Evolutionary conservation across 164 flowering plant genomes (phyloP), one percentile per base, ranked within the genome.

Genomic region (Cinnamomum micranthum): DNA sequence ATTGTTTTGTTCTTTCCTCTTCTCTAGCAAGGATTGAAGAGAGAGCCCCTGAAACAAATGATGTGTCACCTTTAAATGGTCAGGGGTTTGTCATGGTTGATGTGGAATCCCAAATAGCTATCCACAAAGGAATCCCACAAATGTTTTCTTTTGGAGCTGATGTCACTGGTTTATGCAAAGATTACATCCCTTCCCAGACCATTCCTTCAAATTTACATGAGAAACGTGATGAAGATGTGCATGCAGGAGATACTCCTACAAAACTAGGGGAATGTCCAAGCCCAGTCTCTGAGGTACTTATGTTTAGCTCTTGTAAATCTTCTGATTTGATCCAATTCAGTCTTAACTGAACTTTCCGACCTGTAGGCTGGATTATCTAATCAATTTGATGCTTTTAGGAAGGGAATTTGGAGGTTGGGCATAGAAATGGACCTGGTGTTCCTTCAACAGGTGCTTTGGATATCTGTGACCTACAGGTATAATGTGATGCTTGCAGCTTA

Each of bases 401-500:
- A 71, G 94, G 86, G 60, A 93, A 84, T 65, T 10, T 71, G 69
- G 88, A 81, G 64, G 76, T 65, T 17, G 82, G 71, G 70, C 76
- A 81, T 73, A 55, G 65, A 79, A 87, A 89, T 72, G 80, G 77
- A 31, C 88, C 91, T 81, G 84, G 80, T 1, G 94, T 82, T 84
- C 84, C 85, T 69, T 80, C 97, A 65, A 68, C 87, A 74, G 89
- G 70, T 65, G 91, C 88, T 67, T 79, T 89, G 75, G 95, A 92
- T 78, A 79, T 86, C 75, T 84, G 72, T 77, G 84, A 90, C 68
- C 83, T 95, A 86, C 99, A 95, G 99, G 99, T 92, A 86, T 74
- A 77, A 70, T 25, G 27, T 68, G 70, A 68, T 28, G 70, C 27
- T 41, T 41, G 71, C 55, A 19, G 7, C 22, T 17, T 7, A 19